Percentiles rank a stretch among this genome's conserved stretches.
phyloP scores from a whole-genome alignment of 495 filamentous ascomycete genomes.

The Hypoxylon crocopeplum region DNA sequence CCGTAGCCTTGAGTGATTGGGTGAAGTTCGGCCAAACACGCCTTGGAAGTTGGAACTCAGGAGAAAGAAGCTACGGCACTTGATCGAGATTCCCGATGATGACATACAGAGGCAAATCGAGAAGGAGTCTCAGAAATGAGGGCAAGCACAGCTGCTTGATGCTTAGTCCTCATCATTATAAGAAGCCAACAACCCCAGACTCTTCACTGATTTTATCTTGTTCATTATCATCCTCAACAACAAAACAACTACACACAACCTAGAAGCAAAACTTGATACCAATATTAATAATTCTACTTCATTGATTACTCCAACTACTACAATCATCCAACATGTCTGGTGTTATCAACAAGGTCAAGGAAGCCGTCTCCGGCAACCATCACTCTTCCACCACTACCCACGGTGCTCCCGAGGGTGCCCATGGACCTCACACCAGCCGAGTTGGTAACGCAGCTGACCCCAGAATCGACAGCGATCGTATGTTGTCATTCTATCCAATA shows the following conservation, averaged over 20 bases:
- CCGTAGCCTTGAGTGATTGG: constrained; percentile 20
- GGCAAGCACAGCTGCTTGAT: constrained; percentile 1
- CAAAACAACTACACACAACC: constrained; percentile 13
- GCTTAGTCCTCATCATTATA: constrained; percentile 14
- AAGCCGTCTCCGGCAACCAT: constrained; percentile 62
- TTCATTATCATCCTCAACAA: not conserved
- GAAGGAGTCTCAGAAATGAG: constrained; percentile 5
- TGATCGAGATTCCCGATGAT: constrained; percentile 36
- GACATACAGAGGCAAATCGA: constrained; percentile 22
- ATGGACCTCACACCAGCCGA: constrained; percentile 52
- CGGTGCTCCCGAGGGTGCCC: constrained; percentile 48
- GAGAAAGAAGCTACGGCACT: constrained; percentile 10
- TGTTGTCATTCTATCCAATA: no score
- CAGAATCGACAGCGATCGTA: constrained; percentile 55
- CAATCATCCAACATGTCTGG: constrained; percentile 63
- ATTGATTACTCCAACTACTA: not conserved
- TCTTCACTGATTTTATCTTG: not conserved
- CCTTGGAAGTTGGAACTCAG: constrained; percentile 19
- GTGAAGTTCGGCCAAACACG: not conserved
- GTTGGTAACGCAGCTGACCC: constrained; percentile 56
- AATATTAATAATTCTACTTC: not conserved
- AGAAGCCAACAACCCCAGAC: constrained; percentile 2
- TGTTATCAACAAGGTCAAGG: constrained; percentile 77
- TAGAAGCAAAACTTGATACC: constrained; percentile 17
- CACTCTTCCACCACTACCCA: constrained; percentile 31